A percentile compares a stretch with the other conserved stretches of the same genome.
Evolutionary conservation across 2,329 filamentous ascomycete genomes (phyloP).

Genomic region (Monilinia aucupariae): DNA sequence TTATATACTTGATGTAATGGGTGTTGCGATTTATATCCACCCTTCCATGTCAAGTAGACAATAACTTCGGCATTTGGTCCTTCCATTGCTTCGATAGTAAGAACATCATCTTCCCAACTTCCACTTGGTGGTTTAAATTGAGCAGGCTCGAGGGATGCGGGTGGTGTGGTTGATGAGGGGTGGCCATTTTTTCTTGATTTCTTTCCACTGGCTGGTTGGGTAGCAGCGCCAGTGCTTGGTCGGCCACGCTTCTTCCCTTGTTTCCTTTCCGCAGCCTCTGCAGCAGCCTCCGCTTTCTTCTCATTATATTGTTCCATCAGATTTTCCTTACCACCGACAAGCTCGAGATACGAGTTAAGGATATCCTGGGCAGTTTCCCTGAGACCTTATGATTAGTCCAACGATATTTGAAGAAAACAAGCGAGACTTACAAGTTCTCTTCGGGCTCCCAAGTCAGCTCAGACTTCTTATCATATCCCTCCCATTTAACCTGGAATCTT

Average conservation of each 20-base stretch:
- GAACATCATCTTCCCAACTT: constrained; percentile 71
- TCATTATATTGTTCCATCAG: constrained; percentile 45
- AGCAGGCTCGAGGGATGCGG: constrained; percentile 41
- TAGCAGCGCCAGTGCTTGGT: constrained; percentile 37
- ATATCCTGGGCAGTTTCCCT: constrained; percentile 55
- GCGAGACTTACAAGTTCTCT: constrained; percentile 54
- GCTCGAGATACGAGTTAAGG: constrained; percentile 57
- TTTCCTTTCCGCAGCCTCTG: constrained; percentile 37
- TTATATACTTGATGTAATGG: constrained; percentile 62
- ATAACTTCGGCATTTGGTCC: constrained; percentile 57
- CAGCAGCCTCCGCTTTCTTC: constrained; percentile 28
- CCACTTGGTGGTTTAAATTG: constrained; percentile 64
- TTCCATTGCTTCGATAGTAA: constrained; percentile 65
- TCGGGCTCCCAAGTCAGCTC: constrained; percentile 79
- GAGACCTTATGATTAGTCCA: constrained; percentile 15
- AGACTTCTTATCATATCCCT: constrained; percentile 63
- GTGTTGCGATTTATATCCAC: constrained; percentile 69
- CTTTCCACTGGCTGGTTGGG: constrained; percentile 24
- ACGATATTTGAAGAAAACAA: constrained; percentile 5
- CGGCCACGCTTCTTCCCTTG: constrained; percentile 56
- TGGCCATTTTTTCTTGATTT: constrained; percentile 30
- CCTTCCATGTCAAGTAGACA: constrained; percentile 69
- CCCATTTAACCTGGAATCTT: constrained; percentile 73
- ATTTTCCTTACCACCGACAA: constrained; percentile 57
- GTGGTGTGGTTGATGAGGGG: constrained; percentile 33